Evolutionary conservation across 1,284 basidiomycete genomes (phyloP).

Genomic region (Heterobasidion annosum): DNA sequence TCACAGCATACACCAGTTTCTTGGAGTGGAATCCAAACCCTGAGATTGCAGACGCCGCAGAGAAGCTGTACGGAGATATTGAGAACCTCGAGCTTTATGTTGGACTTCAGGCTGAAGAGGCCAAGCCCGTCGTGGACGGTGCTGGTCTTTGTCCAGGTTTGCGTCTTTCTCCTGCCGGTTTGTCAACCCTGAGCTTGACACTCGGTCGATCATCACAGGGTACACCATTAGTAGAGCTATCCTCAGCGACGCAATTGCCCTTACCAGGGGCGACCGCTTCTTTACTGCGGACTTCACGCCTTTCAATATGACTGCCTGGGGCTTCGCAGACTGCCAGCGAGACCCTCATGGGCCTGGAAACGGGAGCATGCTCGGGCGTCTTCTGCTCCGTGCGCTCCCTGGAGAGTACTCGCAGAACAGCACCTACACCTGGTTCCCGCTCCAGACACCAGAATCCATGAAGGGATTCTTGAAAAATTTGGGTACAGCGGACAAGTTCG

Average conservation of each 20-base stretch:
- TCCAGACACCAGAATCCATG: constrained; percentile 73
- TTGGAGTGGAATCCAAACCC: constrained; percentile 78
- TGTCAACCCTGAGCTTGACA: background rate
- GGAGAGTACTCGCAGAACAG: constrained; percentile 60
- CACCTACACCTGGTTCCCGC: constrained; percentile 79
- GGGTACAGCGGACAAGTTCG: constrained; percentile 42
- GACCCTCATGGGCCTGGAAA: constrained; percentile 59
- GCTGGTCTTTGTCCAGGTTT: constrained; percentile 75
- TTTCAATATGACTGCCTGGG: constrained; percentile 76
- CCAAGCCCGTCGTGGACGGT: constrained; percentile 69
- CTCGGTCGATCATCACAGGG: constrained; percentile 25
- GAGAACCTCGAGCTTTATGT: constrained; percentile 79
- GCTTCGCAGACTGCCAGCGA: constrained; percentile 70
- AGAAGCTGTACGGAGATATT: constrained; percentile 70
- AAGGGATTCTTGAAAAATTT: constrained; percentile 45
- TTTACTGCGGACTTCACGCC: constrained; percentile 80
- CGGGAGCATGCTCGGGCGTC: constrained; percentile 65
- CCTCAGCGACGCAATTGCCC: constrained; percentile 79
- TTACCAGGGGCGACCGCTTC: constrained; percentile 78
- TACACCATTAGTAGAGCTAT: constrained; percentile 86
- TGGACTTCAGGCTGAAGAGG: constrained; percentile 57
- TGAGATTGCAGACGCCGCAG: constrained; percentile 63
- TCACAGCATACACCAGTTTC: constrained; percentile 48
- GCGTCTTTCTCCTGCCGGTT: constrained; percentile 7
- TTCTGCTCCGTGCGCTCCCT: constrained; percentile 69